A percentile compares a stretch with the other conserved stretches of the same genome.
Conservation (phyloP, 441 rosid genomes). For the Geranium incanum region DNA sequence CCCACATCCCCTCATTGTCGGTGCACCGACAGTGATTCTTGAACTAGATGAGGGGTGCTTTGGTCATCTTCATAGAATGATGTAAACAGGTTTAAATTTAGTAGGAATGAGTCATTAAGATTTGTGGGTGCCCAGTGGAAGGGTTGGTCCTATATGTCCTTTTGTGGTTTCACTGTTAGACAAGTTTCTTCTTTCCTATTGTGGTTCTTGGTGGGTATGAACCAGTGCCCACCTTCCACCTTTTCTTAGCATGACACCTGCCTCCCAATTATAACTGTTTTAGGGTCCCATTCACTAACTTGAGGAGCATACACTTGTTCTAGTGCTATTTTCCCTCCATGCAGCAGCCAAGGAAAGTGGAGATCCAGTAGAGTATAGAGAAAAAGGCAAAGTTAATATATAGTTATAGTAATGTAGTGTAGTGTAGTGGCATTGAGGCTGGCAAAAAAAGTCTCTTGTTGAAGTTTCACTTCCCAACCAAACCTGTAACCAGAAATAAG, state of each 20-base stretch:
- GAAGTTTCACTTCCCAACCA: not conserved
- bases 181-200: not conserved
- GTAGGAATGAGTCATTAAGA: not conserved
- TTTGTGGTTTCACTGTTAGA: constrained; percentile 1
- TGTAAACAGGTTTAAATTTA: constrained; percentile 14
- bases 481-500: not conserved
- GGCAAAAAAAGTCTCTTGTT: not conserved
- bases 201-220: not conserved
- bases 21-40: constrained; percentile 43
- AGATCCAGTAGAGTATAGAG: not conserved
- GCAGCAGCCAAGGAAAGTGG: too few relatives aligned
- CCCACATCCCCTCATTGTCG: constrained; percentile 25
- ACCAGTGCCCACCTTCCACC: not conserved
- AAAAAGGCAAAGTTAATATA: not conserved
- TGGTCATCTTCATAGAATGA: constrained; percentile 19
- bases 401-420: not conserved
- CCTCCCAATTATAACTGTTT: too few relatives aligned
- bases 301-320: too few relatives aligned
- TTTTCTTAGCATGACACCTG: not conserved
- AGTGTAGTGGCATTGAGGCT: not conserved
- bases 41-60: constrained; percentile 16
- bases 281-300: too few relatives aligned
- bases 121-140: constrained; percentile 1
- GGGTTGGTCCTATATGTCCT: not conserved
- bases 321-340: too few relatives aligned